These are phyloP conservation scores for Pythium sukuiense DNA, from an alignment of 352 stramenopile genomes.

Conservation along the genomic window DNA sequence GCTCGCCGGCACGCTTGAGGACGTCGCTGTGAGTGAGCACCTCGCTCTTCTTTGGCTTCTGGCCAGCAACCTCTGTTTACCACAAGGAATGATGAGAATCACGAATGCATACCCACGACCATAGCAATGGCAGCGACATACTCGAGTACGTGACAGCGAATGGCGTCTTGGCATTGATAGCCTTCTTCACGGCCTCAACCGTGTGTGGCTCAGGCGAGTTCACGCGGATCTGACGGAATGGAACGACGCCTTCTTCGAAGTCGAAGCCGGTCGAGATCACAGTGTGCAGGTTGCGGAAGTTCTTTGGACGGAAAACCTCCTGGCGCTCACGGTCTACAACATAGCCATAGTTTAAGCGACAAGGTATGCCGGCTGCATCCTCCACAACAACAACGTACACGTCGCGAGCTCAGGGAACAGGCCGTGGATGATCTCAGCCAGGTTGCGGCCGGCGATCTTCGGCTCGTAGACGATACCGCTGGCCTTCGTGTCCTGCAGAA, in stretches of 20 bases:
- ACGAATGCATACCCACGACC: not conserved
- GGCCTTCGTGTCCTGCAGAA: conserved; percentile 81
- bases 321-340: conserved; percentile 45
- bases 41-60: conserved; percentile 80
- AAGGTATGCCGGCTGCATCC: not conserved
- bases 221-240: conserved; percentile 79
- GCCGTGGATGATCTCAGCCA: conserved; percentile 65
- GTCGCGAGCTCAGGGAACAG: conserved; percentile 79
- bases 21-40: conserved; percentile 80
- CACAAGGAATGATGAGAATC: not conserved
- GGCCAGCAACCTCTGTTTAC: conserved; percentile 59
- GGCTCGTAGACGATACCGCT: conserved; percentile 82
- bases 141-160: conserved; percentile 78
- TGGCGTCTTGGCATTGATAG: conserved; percentile 68
- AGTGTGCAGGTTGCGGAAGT: conserved; percentile 80
- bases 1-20: conserved; percentile 65
- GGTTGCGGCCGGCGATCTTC: conserved; percentile 75
- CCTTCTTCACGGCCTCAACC: conserved; percentile 58
- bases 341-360: conserved; percentile 3
- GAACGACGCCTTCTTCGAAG: conserved; percentile 67
- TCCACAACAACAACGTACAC: conserved; percentile 37
- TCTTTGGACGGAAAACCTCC: conserved; percentile 75
- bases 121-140: conserved; percentile 31
- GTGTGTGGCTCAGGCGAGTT: conserved; percentile 74
- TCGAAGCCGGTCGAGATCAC: conserved; percentile 85